Evolutionary conservation across 179 eudicot species (phyloP).

Genomic region (Silene coronaria): DNA sequence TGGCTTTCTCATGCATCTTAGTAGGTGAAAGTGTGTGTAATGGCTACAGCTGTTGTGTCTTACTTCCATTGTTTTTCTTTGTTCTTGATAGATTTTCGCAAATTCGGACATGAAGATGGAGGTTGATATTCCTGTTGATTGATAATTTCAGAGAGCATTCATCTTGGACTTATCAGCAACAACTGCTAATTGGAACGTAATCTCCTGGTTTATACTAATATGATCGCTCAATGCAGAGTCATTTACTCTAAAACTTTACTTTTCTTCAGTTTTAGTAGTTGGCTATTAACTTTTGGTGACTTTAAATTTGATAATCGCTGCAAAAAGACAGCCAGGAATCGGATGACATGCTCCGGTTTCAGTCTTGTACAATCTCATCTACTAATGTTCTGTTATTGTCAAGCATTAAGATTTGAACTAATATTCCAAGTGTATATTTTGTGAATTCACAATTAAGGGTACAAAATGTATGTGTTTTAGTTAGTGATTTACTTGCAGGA

Average conservation of each 20-base stretch:
- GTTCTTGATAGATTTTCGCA: constrained; percentile 53
- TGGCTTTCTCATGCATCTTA: no score
- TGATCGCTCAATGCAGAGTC: not conserved
- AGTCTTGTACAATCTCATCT: constrained; percentile 10
- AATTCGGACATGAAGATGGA: constrained; percentile 74
- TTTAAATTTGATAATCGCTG: not conserved
- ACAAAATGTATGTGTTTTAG: not conserved
- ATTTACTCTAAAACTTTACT: not conserved
- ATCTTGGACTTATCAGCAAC: not conserved
- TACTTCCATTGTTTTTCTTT: not conserved
- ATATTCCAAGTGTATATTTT: constrained; percentile 1
- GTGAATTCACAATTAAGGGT: not conserved
- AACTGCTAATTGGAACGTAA: not conserved
- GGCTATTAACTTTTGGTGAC: not conserved
- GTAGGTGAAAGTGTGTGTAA: no score
- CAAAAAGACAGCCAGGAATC: not conserved
- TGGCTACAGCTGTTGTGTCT: not conserved
- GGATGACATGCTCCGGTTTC: not conserved
- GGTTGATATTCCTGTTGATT: constrained; percentile 86
- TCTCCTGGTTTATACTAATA: not conserved
- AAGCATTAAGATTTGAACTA: not conserved
- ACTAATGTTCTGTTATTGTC: not conserved
- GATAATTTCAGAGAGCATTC: not conserved
- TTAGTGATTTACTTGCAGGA: no score
- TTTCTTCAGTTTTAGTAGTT: not conserved